Conservation (phyloP, 768 basidiomycete genomes). For the Leccinum fibrillosum region DNA sequence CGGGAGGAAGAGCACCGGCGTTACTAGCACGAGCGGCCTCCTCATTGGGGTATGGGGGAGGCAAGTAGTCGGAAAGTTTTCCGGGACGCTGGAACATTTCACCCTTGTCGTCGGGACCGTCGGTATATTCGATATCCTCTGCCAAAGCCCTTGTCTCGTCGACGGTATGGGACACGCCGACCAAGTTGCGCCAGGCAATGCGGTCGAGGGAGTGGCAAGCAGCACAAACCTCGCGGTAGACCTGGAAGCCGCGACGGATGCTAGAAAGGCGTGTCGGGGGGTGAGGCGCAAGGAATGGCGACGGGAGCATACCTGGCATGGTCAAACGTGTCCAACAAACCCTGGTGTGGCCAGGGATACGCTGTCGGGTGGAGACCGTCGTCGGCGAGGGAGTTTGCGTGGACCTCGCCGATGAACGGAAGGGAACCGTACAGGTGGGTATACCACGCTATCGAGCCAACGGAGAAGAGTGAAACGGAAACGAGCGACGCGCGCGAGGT, state of each 20-base stretch:
- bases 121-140: conserved; percentile 94
- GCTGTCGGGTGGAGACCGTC: conserved; percentile 87
- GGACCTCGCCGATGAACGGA: conserved; percentile 88
- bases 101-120: conserved; percentile 86
- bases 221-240: conserved; percentile 98
- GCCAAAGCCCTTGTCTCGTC: conserved; percentile 90
- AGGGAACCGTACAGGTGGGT: conserved; percentile 88
- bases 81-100: conserved; percentile 99
- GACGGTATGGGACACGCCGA: conserved; percentile 94
- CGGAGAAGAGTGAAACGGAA: conserved; percentile 73
- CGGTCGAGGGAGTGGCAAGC: conserved; percentile 99
- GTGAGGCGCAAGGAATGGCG: conserved; percentile 8
- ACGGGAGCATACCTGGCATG: conserved; percentile 76
- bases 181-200: conserved; percentile 99
- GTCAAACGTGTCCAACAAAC: conserved; percentile 88
- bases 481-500: conserved; percentile 72
- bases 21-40: conserved; percentile 95
- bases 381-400: conserved; percentile 89
- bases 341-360: conserved; percentile 92
- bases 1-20: conserved; percentile 93
- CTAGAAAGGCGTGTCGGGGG: conserved; percentile 38
- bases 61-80: conserved; percentile 97
- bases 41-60: conserved; percentile 93
- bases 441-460: conserved; percentile 95
- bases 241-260: conserved; percentile 93